Conservation (phyloP, 306 rosid genomes). For the Vigna hirtella region DNA sequence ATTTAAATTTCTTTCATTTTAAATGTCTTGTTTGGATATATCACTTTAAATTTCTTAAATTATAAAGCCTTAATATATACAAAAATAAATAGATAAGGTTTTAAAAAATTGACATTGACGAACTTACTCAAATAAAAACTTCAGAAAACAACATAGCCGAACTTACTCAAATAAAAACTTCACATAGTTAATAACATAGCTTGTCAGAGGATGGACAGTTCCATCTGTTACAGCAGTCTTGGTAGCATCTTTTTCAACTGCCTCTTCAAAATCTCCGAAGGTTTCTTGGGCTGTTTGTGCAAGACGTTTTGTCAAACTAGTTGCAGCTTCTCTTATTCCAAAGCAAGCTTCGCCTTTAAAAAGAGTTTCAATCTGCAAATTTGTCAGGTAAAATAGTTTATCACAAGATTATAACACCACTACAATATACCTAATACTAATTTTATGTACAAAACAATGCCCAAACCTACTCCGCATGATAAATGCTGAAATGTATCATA, state of each 20-base stretch:
- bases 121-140: constrained; percentile 96
- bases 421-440: constrained; percentile 3
- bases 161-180: constrained; percentile 98
- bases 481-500: constrained; percentile 30
- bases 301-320: constrained; percentile 83
- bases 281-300: constrained; percentile 94
- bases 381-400: constrained; percentile 32
- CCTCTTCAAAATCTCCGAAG: constrained; percentile 98
- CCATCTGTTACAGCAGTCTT: constrained; percentile 97
- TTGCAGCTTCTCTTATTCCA: constrained; percentile 83
- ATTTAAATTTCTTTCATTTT: too few species aligned
- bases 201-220: constrained; percentile 97
- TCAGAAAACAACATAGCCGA: constrained; percentile 35
- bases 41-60: too few species aligned
- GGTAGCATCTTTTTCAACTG: constrained; percentile 94
- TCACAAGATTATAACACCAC: constrained; percentile 32
- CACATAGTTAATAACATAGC: constrained; percentile 95
- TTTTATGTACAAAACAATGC: constrained; percentile 33
- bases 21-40: too few species aligned
- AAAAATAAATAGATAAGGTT: too few species aligned
- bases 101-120: neutral
- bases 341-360: constrained; percentile 87
- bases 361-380: constrained; percentile 76
- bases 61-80: too few species aligned
- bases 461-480: constrained; percentile 5